Evolutionary conservation across 108 stramenopile species (phyloP), one percentile per base, ranked within the genome.

Genomic region (Nitzschia putrida): DNA sequence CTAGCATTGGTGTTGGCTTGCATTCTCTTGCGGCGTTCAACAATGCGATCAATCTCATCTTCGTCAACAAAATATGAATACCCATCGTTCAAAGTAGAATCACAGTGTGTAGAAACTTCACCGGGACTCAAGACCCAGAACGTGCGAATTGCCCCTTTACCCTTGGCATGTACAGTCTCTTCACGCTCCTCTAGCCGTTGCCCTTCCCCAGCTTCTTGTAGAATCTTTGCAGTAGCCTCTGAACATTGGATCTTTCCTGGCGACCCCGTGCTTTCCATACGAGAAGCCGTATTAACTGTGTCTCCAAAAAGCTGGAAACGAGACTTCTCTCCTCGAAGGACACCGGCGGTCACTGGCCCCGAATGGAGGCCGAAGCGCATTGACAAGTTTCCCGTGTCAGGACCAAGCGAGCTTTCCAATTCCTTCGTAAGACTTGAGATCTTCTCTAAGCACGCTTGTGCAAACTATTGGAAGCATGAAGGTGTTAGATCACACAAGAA

Each of bases 251-350:
- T 78, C 22, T 20, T 52, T 21, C 63, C 57, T 44, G 49, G 56
- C 41, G 58, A 22, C 0, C 85, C 85, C 7, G 74, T 80, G n/a
- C 72, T 74, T 51, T 86, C 85, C n/a, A 86, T 86, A 8, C 85
- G 70, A 43, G 80, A 57, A 10, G 72, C 72, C 3, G 70, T 71
- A 38, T 73, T 73, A 18, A 73, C 72, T 20, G 61, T 72, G 34
- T 66, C 65, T 3, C 65, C 65, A 53, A 66, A 66, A 23, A 66
- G 24, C 39, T 66, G 65, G 22, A 66, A 66, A n/a, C 65, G 50
- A 7, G 65, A 24, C 34, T 38, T 24, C 41, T 66, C 52, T 2
- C 65, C 65, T n/a, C 65, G 50, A 18, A 66, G 51, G 2, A 66
- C 65, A 24, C 81, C 84, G 7, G 70, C 60, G 6, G 61, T 66